Evolutionary conservation across 2,329 filamentous ascomycete genomes (phyloP).

Genomic region (Xylariaceae sp.): DNA sequence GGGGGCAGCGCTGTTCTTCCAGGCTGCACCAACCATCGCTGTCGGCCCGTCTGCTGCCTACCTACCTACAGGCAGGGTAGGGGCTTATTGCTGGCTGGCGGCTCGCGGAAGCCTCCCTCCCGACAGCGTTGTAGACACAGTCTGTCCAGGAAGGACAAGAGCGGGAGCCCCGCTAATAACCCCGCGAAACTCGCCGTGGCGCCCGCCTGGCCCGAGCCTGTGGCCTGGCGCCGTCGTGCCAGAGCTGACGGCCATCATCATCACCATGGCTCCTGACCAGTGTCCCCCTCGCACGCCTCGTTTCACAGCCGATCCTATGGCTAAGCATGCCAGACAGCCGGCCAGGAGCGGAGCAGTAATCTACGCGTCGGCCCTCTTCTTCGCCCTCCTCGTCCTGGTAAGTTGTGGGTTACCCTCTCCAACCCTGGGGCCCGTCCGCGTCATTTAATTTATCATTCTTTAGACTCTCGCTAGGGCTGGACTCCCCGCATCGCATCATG

Average conservation of each 20-base stretch:
- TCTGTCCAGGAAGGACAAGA: constrained; percentile 9
- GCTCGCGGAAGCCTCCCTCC: constrained; percentile 12
- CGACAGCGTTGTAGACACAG: constrained; percentile 5
- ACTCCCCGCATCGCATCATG: constrained; percentile 16
- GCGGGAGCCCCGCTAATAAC: constrained; percentile 31
- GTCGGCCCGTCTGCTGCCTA: constrained; percentile 17
- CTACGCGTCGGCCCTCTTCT: constrained; percentile 24
- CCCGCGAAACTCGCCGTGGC: constrained; percentile 35
- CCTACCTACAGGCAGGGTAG: too few relatives aligned
- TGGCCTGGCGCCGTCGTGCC: constrained; percentile 32
- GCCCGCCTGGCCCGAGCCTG: constrained; percentile 22
- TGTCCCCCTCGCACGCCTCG: constrained; percentile 1
- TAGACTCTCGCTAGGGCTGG: constrained; percentile 22
- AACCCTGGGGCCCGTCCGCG: background rate
- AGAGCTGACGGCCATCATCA: constrained; percentile 25
- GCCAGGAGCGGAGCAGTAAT: constrained; percentile 14
- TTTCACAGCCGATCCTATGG: constrained; percentile 11
- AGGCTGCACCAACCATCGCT: constrained; percentile 8
- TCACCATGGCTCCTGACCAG: constrained; percentile 14
- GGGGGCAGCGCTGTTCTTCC: background rate
- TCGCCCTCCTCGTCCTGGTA: constrained; percentile 28
- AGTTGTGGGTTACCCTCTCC: constrained; percentile 13
- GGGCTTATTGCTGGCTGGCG: constrained; percentile 15
- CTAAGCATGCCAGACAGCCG: constrained; percentile 15
- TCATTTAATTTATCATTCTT: constrained; percentile 9